These are phyloP conservation scores for Candida maltosa DNA, from an alignment of 805 yeast species.

Conservation along the genomic window DNA sequence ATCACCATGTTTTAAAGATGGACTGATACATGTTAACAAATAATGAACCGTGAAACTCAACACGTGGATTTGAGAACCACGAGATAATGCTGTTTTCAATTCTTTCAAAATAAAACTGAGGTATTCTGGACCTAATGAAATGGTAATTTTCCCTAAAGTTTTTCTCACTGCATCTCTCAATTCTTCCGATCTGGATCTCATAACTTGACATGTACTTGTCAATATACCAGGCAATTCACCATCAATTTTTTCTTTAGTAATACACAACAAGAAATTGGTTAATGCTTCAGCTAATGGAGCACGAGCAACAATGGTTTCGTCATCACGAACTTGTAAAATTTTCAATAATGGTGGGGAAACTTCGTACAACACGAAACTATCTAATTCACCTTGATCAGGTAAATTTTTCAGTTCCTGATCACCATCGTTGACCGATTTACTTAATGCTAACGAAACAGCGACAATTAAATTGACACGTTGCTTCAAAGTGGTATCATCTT, in stretches of 20 bases:
- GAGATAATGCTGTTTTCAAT: slow-evolving; percentile 68
- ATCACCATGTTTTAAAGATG: slow-evolving; percentile 59
- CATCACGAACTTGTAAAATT: slow-evolving; percentile 62
- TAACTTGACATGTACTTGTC: slow-evolving; percentile 83
- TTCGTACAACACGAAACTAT: slow-evolving; percentile 47
- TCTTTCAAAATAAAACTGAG: slow-evolving; percentile 75
- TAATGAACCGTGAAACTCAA: slow-evolving; percentile 84
- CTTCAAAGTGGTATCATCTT: slow-evolving; percentile 37
- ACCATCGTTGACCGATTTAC: slow-evolving; percentile 23
- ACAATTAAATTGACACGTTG: slow-evolving; percentile 59
- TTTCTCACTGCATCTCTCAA: slow-evolving; percentile 83
- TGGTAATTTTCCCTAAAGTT: slow-evolving; percentile 62
- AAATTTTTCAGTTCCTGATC: slow-evolving; percentile 13
- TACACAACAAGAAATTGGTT: slow-evolving; percentile 60
- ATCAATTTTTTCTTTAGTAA: slow-evolving; percentile 54
- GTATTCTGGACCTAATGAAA: slow-evolving; percentile 68
- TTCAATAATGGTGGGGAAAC: slow-evolving; percentile 61
- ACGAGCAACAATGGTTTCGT: slow-evolving; percentile 72
- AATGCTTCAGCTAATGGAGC: slow-evolving; percentile 81
- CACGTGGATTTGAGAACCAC: slow-evolving; percentile 93
- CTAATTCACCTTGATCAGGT: slow-evolving; percentile 26
- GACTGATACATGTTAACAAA: slow-evolving; percentile 53
- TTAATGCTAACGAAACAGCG: slow-evolving; percentile 50
- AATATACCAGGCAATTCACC: slow-evolving; percentile 74
- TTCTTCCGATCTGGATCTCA: slow-evolving; percentile 82